Evolutionary conservation across 2,329 filamentous ascomycete genomes (phyloP), one percentile per base, ranked within the genome.

Genomic region (Colletotrichum truncatum): DNA sequence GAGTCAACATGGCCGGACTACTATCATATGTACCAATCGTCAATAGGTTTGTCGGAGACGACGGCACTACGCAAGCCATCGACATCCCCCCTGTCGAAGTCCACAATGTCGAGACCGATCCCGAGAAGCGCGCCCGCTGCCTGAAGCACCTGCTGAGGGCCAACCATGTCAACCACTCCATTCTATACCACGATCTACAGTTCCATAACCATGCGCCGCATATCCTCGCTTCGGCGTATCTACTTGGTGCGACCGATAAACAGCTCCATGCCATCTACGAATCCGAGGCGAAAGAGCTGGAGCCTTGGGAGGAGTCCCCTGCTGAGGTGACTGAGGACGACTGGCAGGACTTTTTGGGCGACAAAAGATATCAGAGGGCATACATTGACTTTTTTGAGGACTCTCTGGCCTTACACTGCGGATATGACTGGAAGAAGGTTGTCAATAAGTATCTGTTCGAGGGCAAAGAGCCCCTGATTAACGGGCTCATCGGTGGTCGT

Each of bases 381-480:
- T 99, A 91, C 74, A 84, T 99, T 60, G 94, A 99, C 76, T 98
- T 96, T 75, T 98, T 97, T 74, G 96, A 99, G 76, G 96, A 99
- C 75, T 89, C 93, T 72, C 82, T 98, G 28, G 94, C 93, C 3
- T 80, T 87, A 76, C 80, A 82, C 26, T 87, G 90, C 71, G 84
- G 88, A 34, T 98, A 98, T 75, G 87, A 97, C 74, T 98, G 96
- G 93, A 92, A 91, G 73, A 82, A 84, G 56, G 87, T 97, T 3
- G 82, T 97, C 8, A 81, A 88, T 3, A 87, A 94, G 67, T 98
- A 91, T 74, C 78, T 99, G 46, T 92, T 95, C 68, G 79, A 84
- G 41, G 91, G 90, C 32, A 85, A 92, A 53, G 83, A 92, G 74
- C 94, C 95, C 4, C 79, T 99, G 62, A 87, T 97, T 72, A 92